These are phyloP conservation scores for Setaria viridis DNA, from an alignment of 202 grass and related monocot genomes.

Conservation along the genomic window DNA sequence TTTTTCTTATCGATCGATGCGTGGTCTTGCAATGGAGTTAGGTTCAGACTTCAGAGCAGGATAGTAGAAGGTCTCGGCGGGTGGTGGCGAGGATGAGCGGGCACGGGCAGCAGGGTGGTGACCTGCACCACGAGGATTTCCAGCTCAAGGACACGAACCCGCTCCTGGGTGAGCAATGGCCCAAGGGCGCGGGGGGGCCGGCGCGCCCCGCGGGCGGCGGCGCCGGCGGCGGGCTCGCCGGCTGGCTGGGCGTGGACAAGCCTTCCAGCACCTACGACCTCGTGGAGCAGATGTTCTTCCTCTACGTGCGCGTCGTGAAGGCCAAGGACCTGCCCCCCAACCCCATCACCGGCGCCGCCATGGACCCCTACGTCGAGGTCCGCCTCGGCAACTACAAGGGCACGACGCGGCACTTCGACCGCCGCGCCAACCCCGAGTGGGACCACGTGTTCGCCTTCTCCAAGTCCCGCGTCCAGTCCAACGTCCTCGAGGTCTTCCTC, in stretches of 20 bases:
- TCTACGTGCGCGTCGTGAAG: constrained; percentile 94
- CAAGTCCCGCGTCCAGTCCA: constrained; percentile 82
- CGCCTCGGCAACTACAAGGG: constrained; percentile 97
- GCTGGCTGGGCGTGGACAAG: constrained; percentile 83
- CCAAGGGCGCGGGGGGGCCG: constrained; percentile 51
- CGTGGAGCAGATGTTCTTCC: constrained; percentile 96
- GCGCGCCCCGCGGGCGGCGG: constrained; percentile 38
- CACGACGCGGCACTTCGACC: constrained; percentile 70
- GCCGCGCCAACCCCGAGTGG: constrained; percentile 82
- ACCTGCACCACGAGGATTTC: constrained; percentile 80
- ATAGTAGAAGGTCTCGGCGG: too few relatives aligned
- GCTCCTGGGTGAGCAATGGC: constrained; percentile 87
- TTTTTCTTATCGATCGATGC: not conserved
- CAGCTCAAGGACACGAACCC: constrained; percentile 93
- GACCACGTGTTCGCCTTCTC: constrained; percentile 96
- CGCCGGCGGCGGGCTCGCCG: constrained; percentile 44
- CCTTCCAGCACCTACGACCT: constrained; percentile 92
- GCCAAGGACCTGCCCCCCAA: constrained; percentile 77
- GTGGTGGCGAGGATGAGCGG: constrained; percentile 21
- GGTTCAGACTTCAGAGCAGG: too few relatives aligned
- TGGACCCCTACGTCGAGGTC: constrained; percentile 92
- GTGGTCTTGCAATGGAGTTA: not conserved
- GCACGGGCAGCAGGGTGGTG: not conserved
- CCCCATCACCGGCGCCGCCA: constrained; percentile 69
- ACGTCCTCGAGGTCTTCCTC: constrained; percentile 69